These are phyloP conservation scores for Chernovozyma aurita DNA, from an alignment of 1,139 yeast genomes.

Conservation along the genomic window DNA sequence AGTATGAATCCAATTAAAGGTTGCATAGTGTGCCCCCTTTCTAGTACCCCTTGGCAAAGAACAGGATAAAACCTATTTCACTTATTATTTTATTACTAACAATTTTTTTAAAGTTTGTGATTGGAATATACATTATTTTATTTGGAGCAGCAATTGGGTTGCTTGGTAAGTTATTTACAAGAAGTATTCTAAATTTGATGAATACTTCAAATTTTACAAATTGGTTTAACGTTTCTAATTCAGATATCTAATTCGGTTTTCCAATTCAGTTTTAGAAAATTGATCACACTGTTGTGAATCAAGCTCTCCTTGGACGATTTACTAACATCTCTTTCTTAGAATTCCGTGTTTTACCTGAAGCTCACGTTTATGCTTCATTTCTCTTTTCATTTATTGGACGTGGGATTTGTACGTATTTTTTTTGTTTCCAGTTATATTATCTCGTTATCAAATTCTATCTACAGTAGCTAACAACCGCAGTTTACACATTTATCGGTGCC, in stretches of 20 bases:
- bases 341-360: constrained; percentile 62
- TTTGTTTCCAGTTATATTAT: background rate
- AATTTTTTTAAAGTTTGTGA: constrained; percentile 34
- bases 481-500: constrained; percentile 65
- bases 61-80: no score
- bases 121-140: constrained; percentile 51
- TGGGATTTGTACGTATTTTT: constrained; percentile 52
- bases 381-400: constrained; percentile 81
- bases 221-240: no score
- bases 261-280: no score
- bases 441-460: background rate
- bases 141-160: constrained; percentile 54
- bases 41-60: no score
- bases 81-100: no score
- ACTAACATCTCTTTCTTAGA: constrained; percentile 30
- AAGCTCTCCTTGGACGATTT: no score
- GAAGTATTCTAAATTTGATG: background rate
- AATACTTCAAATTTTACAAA: no score
- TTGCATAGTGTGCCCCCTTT: no score
- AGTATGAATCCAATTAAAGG: no score
- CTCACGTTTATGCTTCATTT: constrained; percentile 72
- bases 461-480: no score
- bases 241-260: no score
- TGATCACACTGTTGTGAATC: no score
- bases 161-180: constrained; percentile 37